These are phyloP conservation scores for Colletotrichum neosansevieriae DNA, from an alignment of 2,329 filamentous ascomycete genomes.

Conservation along the genomic window DNA sequence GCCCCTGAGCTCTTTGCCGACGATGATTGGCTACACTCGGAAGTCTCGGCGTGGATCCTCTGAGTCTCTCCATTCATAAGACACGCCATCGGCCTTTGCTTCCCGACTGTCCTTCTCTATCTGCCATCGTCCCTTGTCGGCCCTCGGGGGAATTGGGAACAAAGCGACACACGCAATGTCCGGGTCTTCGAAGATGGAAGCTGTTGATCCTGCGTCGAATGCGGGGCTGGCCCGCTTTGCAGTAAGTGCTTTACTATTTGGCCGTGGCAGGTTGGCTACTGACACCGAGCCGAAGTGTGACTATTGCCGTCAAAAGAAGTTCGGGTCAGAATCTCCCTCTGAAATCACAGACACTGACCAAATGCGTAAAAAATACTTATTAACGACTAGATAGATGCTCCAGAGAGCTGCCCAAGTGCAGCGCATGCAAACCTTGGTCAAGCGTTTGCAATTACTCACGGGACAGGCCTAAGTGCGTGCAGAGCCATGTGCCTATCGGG, in stretches of 20 bases:
- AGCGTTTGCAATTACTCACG: conserved; percentile 17
- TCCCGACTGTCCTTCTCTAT: not conserved
- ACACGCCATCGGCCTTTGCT: not conserved
- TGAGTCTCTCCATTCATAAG: not conserved
- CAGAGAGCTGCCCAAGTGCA: conserved; percentile 26
- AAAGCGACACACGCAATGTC: too few species aligned
- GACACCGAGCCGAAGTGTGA: not conserved
- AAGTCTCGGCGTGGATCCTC: not conserved
- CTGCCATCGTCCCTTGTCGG: too few species aligned
- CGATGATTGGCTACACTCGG: not conserved
- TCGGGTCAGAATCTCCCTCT: not conserved
- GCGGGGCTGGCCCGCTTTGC: conserved; percentile 9
- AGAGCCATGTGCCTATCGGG: not conserved
- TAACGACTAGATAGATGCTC: conserved; percentile 15
- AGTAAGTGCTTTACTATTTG: not conserved
- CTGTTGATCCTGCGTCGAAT: not conserved
- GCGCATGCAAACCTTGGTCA: conserved; percentile 26
- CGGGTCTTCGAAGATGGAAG: not conserved
- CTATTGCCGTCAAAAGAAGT: conserved; percentile 30
- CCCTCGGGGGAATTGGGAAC: too few species aligned
- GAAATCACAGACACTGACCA: too few species aligned
- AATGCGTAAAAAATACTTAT: too few species aligned
- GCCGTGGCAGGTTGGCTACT: not conserved
- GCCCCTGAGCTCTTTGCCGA: not conserved
- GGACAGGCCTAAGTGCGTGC: not conserved